A percentile compares a stretch with the other conserved stretches of the same genome.
Conservation (phyloP, 2,329 filamentous ascomycete genomes). For the Pyrenophora graminea region DNA sequence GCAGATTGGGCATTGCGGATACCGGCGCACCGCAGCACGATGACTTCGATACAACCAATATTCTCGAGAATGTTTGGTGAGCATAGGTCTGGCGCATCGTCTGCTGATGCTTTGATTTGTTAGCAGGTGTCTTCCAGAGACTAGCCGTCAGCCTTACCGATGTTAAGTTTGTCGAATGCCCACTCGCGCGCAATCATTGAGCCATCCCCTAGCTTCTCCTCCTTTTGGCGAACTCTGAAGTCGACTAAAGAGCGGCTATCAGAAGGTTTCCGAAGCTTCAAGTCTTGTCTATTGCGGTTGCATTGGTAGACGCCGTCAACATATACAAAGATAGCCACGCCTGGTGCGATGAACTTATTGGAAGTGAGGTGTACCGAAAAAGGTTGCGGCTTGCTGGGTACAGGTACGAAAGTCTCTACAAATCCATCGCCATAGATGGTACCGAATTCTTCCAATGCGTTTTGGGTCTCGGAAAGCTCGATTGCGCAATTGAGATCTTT, state of each 20-base stretch:
- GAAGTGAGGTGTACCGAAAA: slow-evolving; percentile 58
- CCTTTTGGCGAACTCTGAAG: slow-evolving; percentile 59
- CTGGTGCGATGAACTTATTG: slow-evolving; percentile 56
- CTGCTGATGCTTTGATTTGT: slow-evolving; percentile 41
- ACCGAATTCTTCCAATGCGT: slow-evolving; percentile 54
- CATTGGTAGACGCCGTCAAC: slow-evolving; percentile 63
- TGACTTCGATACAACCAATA: slow-evolving; percentile 54
- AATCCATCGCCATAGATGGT: slow-evolving; percentile 56
- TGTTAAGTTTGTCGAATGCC: slow-evolving; percentile 57
- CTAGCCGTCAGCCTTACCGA: slow-evolving; percentile 43
- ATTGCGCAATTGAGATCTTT: slow-evolving; percentile 59
- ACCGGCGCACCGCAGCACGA: slow-evolving; percentile 51
- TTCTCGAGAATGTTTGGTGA: slow-evolving; percentile 43
- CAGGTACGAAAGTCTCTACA: slow-evolving; percentile 57
- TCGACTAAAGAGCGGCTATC: slow-evolving; percentile 49
- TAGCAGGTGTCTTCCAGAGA: slow-evolving; percentile 1
- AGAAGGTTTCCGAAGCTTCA: slow-evolving; percentile 40
- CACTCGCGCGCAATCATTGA: slow-evolving; percentile 57
- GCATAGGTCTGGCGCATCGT: slow-evolving; percentile 41
- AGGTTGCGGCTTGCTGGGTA: slow-evolving; percentile 51
- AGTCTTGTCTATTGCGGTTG: slow-evolving; percentile 56
- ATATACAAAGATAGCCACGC: slow-evolving; percentile 60
- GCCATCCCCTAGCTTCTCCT: slow-evolving; percentile 53
- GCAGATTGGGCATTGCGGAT: slow-evolving; percentile 23
- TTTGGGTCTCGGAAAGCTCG: slow-evolving; percentile 51